Percentiles rank a stretch among this genome's conserved stretches.
Evolutionary conservation across 495 filamentous ascomycete genomes (phyloP).

Genomic region (Penicillium roqueforti): DNA sequence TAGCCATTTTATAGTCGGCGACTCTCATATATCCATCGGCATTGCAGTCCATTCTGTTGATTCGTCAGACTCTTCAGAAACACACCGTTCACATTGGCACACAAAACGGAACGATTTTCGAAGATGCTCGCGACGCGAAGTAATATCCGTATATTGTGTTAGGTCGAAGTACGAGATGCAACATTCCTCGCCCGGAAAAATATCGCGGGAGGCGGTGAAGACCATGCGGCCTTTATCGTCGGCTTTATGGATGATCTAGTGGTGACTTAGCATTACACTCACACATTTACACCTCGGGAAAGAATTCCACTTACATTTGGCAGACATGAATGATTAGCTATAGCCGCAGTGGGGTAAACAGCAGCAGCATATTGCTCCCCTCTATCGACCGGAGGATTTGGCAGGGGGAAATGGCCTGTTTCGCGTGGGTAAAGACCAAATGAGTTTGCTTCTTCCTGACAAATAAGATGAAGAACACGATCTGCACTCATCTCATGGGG

Average conservation of each 20-base stretch:
- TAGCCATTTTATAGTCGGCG: constrained; percentile 7
- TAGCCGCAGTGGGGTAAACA: constrained; percentile 37
- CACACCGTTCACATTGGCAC: constrained; percentile 34
- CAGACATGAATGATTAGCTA: constrained; percentile 38
- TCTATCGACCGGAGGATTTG: constrained; percentile 14
- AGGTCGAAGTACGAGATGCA: constrained; percentile 42
- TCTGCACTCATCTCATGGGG: constrained; percentile 25
- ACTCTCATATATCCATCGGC: constrained; percentile 15
- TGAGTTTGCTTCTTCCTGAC: constrained; percentile 40
- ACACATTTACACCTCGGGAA: background rate
- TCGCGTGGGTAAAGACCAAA: constrained; percentile 41
- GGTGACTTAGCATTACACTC: constrained; percentile 1
- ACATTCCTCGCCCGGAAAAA: constrained; percentile 36
- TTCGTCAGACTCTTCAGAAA: constrained; percentile 22
- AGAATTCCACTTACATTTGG: constrained; percentile 31
- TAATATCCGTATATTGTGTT: constrained; percentile 19
- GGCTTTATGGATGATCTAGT: constrained; percentile 35
- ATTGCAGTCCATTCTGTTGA: constrained; percentile 12
- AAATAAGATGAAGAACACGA: constrained; percentile 30
- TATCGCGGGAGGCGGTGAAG: constrained; percentile 34
- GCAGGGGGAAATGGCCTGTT: constrained; percentile 26
- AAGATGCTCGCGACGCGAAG: constrained; percentile 28
- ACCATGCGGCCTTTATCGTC: constrained; percentile 36
- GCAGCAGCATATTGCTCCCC: constrained; percentile 39
- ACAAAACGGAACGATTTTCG: constrained; percentile 31